Evolutionary conservation across 2,329 filamentous ascomycete species (phyloP).

Genomic region (Pestalotiopsis sp.): DNA sequence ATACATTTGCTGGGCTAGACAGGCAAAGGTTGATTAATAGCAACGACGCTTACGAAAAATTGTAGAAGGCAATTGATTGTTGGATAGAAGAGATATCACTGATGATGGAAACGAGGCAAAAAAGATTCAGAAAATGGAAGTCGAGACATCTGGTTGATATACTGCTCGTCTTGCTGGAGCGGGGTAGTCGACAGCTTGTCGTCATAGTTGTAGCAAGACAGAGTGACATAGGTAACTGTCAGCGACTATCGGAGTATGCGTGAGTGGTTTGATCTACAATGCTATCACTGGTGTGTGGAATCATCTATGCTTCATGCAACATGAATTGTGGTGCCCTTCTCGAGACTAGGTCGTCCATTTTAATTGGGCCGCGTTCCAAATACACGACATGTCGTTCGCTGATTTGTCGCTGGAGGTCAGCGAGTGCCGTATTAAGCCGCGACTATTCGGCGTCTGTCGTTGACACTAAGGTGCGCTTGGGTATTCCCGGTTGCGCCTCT

Average conservation of each 20-base stretch:
- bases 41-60: conserved; percentile 7
- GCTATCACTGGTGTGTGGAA: neutral
- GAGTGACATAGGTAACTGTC: neutral
- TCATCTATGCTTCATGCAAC: neutral
- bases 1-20: neutral
- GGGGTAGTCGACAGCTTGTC: conserved; percentile 8
- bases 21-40: neutral
- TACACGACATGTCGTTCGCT: neutral
- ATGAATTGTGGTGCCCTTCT: conserved; percentile 4
- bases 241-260: conserved; percentile 6
- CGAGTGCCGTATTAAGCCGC: neutral
- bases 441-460: neutral
- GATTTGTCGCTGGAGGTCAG: neutral
- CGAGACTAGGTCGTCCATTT: neutral
- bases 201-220: neutral
- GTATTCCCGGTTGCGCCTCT: neutral
- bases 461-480: neutral
- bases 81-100: neutral
- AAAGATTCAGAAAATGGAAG: neutral
- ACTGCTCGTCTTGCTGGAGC: neutral
- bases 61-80: neutral
- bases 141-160: neutral
- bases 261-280: neutral
- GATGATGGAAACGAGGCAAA: neutral
- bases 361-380: neutral